Evolutionary conservation across 2,329 filamentous ascomycete species (phyloP).

Genomic region (Xenoacremonium recifei): DNA sequence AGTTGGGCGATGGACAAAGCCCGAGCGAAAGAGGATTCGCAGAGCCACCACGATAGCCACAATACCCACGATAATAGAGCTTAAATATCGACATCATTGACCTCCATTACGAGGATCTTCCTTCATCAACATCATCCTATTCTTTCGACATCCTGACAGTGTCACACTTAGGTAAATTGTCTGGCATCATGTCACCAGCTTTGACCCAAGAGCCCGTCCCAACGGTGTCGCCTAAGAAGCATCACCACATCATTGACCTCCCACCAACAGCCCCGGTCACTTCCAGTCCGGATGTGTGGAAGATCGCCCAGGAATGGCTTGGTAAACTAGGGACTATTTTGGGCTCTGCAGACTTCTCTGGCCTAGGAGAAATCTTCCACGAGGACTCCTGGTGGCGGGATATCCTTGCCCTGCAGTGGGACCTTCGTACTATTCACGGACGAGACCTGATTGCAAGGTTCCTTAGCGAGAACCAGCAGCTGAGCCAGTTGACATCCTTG

Average conservation of each 20-base stretch:
- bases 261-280: neutral
- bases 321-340: neutral
- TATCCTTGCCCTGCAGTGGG: conserved; percentile 26
- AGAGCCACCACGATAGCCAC: no score
- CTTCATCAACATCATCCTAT: no score
- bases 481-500: conserved; percentile 4
- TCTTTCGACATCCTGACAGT: no score
- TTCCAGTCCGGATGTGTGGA: neutral
- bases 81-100: no score
- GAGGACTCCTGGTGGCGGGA: conserved; percentile 29
- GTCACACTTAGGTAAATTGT: no score
- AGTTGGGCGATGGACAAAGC: no score
- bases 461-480: conserved; percentile 2
- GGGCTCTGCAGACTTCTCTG: neutral
- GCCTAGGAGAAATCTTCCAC: conserved; percentile 12
- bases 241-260: neutral
- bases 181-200: no score
- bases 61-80: no score
- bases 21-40: no score
- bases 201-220: no score
- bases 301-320: neutral
- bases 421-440: conserved; percentile 25
- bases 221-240: neutral
- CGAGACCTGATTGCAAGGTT: conserved; percentile 1
- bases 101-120: no score